A percentile compares a stretch with the other conserved stretches of the same genome.
phyloP scores from a whole-genome alignment of 2,329 filamentous ascomycete species.

The Elsinoe perseae region DNA sequence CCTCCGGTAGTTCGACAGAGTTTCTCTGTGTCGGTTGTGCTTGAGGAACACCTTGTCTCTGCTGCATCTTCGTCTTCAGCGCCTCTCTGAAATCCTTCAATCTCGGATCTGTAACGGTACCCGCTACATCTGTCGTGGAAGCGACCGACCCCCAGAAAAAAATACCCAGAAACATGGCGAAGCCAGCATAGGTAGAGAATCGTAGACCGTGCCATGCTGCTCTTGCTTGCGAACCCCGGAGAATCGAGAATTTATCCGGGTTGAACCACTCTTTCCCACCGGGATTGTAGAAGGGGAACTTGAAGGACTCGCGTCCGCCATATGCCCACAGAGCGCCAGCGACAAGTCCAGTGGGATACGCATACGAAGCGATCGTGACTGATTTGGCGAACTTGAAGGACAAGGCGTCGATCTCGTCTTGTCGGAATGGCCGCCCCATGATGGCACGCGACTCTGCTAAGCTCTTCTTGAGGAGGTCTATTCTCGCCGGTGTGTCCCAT shows the following conservation, averaged over 20 bases:
- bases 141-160: constrained; percentile 28
- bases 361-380: constrained; percentile 34
- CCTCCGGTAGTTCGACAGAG: constrained; percentile 15
- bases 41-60: constrained; percentile 19
- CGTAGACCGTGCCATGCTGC: constrained; percentile 27
- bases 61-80: constrained; percentile 27
- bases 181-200: constrained; percentile 24
- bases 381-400: constrained; percentile 34
- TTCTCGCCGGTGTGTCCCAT: constrained; percentile 25
- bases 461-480: constrained; percentile 27
- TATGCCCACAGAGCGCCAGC: constrained; percentile 31
- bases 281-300: constrained; percentile 38
- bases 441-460: constrained; percentile 26
- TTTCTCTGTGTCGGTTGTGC: constrained; percentile 13
- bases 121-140: constrained; percentile 29
- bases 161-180: constrained; percentile 31
- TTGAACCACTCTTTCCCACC: constrained; percentile 29
- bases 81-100: constrained; percentile 34
- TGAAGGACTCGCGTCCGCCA: constrained; percentile 28
- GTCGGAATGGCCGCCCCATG: constrained; percentile 32
- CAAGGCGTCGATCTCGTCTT: constrained; percentile 38
- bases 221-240: constrained; percentile 31
- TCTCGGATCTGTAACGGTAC: constrained; percentile 33
- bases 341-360: constrained; percentile 29
- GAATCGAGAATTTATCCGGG: constrained; percentile 31